Evolutionary conservation across 2,329 filamentous ascomycete genomes (phyloP), one percentile per base, ranked within the genome.

Genomic region (Fusarium sublunatum): DNA sequence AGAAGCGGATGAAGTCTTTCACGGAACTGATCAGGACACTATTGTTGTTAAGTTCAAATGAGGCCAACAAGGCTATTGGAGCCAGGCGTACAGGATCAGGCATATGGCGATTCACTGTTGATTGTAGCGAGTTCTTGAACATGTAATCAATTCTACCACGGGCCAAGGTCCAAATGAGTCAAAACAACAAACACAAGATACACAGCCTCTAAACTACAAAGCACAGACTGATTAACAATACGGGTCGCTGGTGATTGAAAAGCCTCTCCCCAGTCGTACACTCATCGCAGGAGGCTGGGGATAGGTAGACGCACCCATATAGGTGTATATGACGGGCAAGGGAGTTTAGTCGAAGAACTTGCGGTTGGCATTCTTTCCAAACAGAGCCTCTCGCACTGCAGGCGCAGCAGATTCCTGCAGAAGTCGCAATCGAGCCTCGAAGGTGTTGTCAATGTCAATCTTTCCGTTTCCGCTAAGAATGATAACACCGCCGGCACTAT

Each of bases 381-480:
- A 99, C 58, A 99, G 84, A 13, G 90, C 90, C 77, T 91, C 86
- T 73, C 95, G 87, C 72, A 99, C 89, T 40, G 88, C 88, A 12
- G 95, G 95, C 56, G 97, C 86, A 47, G 92, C 91, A 68, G 91
- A 91, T 54, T 89, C 88, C 79, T 97, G 90, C 66, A 98, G 87
- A 60, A 98, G 83, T 73, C 86, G 86, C 78, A 99, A 83, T 68
- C 95, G 89, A 75, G 96, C 91, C 76, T 98, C 95, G 70, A 98
- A 91, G 52, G 95, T 98, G 83, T 99, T 98, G 86, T 97, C 93
- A 78, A 99, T 94, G 73, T 97, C 93, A 76, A 99, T 98, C 85
- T 94, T 97, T 76, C 95, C 95, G 66, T 84, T 84, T 68, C 91
- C 89, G 65, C 93, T 92, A 52, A 96, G 79, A 66, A 99, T 88